phyloP scores from a whole-genome alignment of 352 stramenopile genomes.

The Pythium plurisporium region DNA sequence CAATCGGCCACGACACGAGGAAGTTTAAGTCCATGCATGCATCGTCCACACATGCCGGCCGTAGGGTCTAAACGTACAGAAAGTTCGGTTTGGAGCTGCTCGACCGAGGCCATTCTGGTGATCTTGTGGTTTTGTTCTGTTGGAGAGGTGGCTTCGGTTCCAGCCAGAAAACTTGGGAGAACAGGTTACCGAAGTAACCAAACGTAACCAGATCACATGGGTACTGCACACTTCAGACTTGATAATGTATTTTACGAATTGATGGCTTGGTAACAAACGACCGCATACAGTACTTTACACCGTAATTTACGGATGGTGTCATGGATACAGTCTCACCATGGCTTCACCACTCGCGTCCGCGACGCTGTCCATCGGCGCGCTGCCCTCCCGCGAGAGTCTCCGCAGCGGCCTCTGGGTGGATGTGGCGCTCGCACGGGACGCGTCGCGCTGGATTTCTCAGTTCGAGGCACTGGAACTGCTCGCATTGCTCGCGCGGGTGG shows the following conservation, averaged over 20 bases:
- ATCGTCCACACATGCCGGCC: background rate
- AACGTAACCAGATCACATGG: no score
- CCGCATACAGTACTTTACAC: no score
- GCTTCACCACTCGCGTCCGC: background rate
- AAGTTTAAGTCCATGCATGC: no score
- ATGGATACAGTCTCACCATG: background rate
- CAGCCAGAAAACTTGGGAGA: background rate
- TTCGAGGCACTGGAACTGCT: background rate
- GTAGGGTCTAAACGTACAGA: background rate
- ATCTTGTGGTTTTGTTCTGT: no score
- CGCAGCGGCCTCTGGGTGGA: background rate
- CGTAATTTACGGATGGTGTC: background rate
- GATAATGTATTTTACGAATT: no score
- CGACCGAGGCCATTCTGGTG: slow-evolving; percentile 5
- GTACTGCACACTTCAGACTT: no score
- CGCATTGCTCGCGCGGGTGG: background rate
- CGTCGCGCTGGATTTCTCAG: background rate
- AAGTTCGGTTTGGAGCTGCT: slow-evolving; percentile 20
- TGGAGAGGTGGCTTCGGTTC: background rate
- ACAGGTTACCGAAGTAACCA: no score
- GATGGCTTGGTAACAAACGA: no score
- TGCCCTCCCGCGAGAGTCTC: background rate
- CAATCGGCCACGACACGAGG: background rate
- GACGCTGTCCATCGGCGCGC: background rate
- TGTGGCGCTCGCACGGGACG: background rate